Base-by-base conservation (phyloP, 2,329 filamentous ascomycete species). In the Blastomyces emzantsi region DNA sequence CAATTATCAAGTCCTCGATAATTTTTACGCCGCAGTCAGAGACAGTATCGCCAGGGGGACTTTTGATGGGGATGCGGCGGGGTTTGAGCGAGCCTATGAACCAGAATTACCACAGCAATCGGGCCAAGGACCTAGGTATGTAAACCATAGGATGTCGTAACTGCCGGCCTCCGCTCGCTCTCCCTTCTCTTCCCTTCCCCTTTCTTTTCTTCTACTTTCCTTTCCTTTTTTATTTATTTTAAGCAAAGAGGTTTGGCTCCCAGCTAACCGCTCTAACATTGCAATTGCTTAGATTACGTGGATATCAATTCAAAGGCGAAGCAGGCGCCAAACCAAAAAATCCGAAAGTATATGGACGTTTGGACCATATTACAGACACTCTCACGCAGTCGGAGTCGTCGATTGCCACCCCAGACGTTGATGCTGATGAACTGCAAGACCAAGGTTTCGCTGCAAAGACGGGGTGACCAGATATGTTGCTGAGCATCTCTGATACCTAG, bases 221-320 rank as follows among this genome's bases (percentile, higher is more conserved):
- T 36, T 6, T 54, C 1, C 7, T n/a, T 7, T 25, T 45, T 22
- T 60, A n/a, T 56, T 43, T 13, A 49, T 25, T 49, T 25, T 13
- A 1, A 54, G 2, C 13, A 15, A 54, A 28, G 11, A 55, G 9
- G n/a, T 15, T 36, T 33, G 7, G 30, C 28, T 36, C 19, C 52
- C 30, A 36, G 52, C 15, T 36, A 36, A n/a, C 54, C 11, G 8
- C 11, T 17, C 30, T 59, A 17, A 39, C 55, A 33, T 28, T 39
- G n/a, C 5, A 54, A 62, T 52, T 55, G 15, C 22, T 28, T 59
- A 83, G 83, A 70, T 82, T 89, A 45, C 82, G 92, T 70, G 92
- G 92, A 1, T 95, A 96, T 70, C 89, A 95, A 71, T 89, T 87
- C 74, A 91, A 89, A 75, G 85, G 85, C 60, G 87, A 85, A 0